A percentile compares a stretch with the other conserved stretches of the same genome.
phyloP scores from a whole-genome alignment of 139 green algal genomes.

The Chlorella sorokiniana region DNA sequence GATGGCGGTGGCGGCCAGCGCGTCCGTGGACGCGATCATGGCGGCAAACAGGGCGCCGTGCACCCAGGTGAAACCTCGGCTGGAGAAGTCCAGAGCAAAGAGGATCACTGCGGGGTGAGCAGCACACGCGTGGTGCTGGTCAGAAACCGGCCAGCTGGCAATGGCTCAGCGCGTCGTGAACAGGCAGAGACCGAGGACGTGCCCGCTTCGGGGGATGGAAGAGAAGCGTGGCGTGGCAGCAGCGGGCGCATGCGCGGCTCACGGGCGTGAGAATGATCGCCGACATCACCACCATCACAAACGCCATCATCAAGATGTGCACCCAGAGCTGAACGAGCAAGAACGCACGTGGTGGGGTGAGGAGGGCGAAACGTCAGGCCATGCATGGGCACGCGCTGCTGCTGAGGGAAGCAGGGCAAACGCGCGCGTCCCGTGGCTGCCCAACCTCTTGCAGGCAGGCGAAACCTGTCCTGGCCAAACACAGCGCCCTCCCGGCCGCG shows the following conservation, averaged over 20 bases:
- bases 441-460: too few relatives aligned
- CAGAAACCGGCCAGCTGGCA: not conserved
- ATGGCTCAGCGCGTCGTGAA: not conserved
- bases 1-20: conserved; percentile 74
- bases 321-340: conserved; percentile 39
- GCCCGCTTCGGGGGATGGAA: too few relatives aligned
- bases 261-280: conserved; percentile 66
- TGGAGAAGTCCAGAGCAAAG: conserved; percentile 65
- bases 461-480: too few relatives aligned
- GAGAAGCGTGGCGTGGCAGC: not conserved
- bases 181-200: too few relatives aligned
- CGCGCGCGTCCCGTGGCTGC: not conserved
- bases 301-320: conserved; percentile 74
- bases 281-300: conserved; percentile 67
- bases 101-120: conserved; percentile 64
- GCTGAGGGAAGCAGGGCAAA: not conserved
- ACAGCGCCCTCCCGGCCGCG: not conserved
- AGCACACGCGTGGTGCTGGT: not conserved
- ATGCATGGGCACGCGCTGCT: too few relatives aligned
- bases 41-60: conserved; percentile 76
- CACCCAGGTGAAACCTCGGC: conserved; percentile 68
- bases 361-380: too few relatives aligned
- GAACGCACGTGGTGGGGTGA: not conserved
- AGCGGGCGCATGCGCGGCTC: not conserved
- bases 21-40: conserved; percentile 82